A percentile compares a stretch with the other conserved stretches of the same genome.
phyloP scores from a whole-genome alignment of 805 yeast species.

The Wickerhamiella occidentalis region DNA sequence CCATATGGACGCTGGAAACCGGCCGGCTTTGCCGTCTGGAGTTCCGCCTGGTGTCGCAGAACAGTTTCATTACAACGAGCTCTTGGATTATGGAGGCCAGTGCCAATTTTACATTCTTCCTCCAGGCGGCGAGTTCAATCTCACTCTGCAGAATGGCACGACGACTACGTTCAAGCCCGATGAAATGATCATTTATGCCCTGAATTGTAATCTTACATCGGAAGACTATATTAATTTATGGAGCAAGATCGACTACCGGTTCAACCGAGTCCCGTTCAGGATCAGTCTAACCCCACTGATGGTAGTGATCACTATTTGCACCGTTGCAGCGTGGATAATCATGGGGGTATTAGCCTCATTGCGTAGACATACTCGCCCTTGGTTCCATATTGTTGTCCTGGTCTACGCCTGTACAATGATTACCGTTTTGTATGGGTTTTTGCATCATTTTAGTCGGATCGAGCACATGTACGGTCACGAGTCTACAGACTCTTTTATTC shows the following conservation, averaged over 20 bases:
- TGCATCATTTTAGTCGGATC: background rate
- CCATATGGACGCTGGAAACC: background rate
- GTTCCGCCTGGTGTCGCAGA: background rate
- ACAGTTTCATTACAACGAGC: background rate
- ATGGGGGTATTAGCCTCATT: background rate
- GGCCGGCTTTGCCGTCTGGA: background rate
- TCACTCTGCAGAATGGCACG: background rate
- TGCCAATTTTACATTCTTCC: slow-evolving; percentile 8
- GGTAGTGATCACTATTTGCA: slow-evolving; percentile 3
- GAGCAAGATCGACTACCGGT: background rate
- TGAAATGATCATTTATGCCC: background rate
- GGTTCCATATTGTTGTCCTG: background rate
- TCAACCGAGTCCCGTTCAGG: slow-evolving; percentile 1
- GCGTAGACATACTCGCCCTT: slow-evolving; percentile 2
- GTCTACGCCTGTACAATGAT: background rate
- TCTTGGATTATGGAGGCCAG: background rate
- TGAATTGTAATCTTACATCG: background rate
- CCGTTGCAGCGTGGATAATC: background rate
- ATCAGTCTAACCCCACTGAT: slow-evolving; percentile 4
- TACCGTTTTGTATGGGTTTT: background rate
- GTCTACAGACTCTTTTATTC: background rate
- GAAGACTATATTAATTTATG: background rate
- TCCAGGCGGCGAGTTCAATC: background rate
- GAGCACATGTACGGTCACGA: slow-evolving; percentile 8
- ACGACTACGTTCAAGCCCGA: background rate